Percentiles rank a stretch among this genome's conserved stretches.
Conservation (phyloP, 305 asterid species). For the Rubia occidens region DNA sequence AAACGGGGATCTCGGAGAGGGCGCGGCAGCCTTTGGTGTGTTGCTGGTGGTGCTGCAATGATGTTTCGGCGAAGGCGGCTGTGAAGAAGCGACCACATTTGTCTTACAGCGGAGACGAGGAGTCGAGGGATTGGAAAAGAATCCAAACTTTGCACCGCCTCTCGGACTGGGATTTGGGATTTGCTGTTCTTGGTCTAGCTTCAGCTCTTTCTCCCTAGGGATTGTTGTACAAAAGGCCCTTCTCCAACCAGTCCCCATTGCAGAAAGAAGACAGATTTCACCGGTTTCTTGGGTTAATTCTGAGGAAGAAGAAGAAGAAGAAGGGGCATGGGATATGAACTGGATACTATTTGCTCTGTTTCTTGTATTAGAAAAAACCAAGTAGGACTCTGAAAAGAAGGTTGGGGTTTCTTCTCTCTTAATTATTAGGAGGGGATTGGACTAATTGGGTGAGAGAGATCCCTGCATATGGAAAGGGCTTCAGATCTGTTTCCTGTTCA, state of each 20-base stretch:
- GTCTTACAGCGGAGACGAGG: constrained; percentile 65
- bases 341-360: not conserved
- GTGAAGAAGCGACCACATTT: not conserved
- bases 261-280: not conserved
- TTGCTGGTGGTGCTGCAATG: constrained; percentile 34
- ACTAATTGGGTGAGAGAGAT: constrained; percentile 21
- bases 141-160: constrained; percentile 28
- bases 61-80: constrained; percentile 22
- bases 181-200: constrained; percentile 16
- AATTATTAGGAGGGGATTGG: not conserved
- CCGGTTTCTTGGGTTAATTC: constrained; percentile 19
- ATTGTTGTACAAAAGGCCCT: constrained; percentile 71
- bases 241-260: constrained; percentile 93
- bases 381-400: constrained; percentile 12
- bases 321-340: constrained; percentile 21
- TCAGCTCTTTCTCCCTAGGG: constrained; percentile 38
- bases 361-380: constrained; percentile 10
- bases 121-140: constrained; percentile 43
- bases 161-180: constrained; percentile 25
- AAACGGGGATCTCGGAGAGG: constrained; percentile 97
- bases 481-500: constrained; percentile 25
- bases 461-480: constrained; percentile 29
- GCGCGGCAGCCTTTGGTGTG: constrained; percentile 27
- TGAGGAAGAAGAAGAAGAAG: constrained; percentile 18
- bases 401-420: not conserved